Percentiles rank a stretch among this genome's conserved stretches.
Conservation (phyloP, 2,329 filamentous ascomycete genomes). For the Ceratocystiopsis minuta region DNA sequence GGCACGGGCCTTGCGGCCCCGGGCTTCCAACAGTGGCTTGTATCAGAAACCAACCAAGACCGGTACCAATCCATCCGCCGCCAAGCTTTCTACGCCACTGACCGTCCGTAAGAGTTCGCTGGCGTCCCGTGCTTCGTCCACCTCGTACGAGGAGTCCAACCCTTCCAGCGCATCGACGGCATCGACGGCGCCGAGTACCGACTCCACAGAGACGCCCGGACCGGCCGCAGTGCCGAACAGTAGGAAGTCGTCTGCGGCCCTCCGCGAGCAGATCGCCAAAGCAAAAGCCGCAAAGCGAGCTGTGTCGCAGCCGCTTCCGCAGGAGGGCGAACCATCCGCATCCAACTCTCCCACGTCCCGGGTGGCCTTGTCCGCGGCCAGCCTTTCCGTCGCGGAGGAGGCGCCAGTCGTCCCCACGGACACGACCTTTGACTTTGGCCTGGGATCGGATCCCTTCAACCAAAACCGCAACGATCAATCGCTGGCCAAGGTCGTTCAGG, state of each 20-base stretch:
- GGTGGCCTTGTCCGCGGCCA: no score
- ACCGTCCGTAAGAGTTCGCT: conserved; percentile 22
- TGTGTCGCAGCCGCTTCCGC: conserved; percentile 12
- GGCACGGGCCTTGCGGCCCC: conserved; percentile 27
- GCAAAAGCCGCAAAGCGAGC: conserved; percentile 67
- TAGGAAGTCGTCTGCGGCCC: conserved; percentile 55
- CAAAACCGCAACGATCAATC: conserved; percentile 38
- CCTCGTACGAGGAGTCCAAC: conserved; percentile 19
- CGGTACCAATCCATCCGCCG: conserved; percentile 15
- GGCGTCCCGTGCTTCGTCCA: conserved; percentile 21
- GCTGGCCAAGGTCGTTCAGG: conserved; percentile 49
- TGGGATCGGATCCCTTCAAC: conserved; percentile 52
- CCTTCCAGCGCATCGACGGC: conserved; percentile 19
- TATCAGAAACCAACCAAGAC: conserved; percentile 37
- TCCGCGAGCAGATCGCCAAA: conserved; percentile 83
- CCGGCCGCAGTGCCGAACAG: conserved; percentile 9
- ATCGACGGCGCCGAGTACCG: conserved; percentile 20
- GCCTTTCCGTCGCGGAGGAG: conserved; percentile 7
- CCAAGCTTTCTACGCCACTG: conserved; percentile 9
- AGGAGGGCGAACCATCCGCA: no score
- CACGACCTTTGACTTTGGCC: conserved; percentile 37
- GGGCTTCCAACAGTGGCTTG: conserved; percentile 33
- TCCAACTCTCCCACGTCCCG: no score
- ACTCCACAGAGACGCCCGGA: conserved; percentile 16
- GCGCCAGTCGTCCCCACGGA: conserved; percentile 28